Percentiles rank a stretch among this genome's conserved stretches.
Evolutionary conservation across 345 rosid genomes (phyloP).

Genomic region (Erodium maritimum): DNA sequence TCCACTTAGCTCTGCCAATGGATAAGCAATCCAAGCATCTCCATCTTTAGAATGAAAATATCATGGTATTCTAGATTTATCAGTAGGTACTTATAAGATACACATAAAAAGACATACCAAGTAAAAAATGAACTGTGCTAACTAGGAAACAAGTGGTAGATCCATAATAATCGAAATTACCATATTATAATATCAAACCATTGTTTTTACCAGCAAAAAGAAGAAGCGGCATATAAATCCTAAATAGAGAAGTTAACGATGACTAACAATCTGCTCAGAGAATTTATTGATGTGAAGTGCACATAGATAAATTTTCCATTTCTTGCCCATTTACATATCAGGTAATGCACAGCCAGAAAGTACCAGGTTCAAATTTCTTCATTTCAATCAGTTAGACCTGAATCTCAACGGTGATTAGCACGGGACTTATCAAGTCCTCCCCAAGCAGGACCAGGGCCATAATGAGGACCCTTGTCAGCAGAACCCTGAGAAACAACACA

Average conservation of each 20-base stretch:
- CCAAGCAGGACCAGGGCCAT: conserved; percentile 63
- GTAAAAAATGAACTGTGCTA: neutral
- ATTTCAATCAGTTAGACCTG: conserved; percentile 9
- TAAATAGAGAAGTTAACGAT: conserved; percentile 19
- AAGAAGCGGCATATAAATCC: conserved; percentile 16
- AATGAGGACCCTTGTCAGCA: conserved; percentile 48
- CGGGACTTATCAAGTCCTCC: conserved; percentile 46
- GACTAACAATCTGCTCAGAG: conserved; percentile 28
- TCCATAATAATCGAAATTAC: conserved; percentile 5
- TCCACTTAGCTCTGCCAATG: neutral
- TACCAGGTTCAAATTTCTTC: conserved; percentile 7
- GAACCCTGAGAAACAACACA: conserved; percentile 39
- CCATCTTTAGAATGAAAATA: neutral
- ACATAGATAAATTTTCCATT: conserved; percentile 20
- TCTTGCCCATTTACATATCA: conserved; percentile 16
- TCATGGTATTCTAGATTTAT: neutral
- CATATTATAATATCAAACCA: conserved; percentile 4
- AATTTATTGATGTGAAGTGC: conserved; percentile 24
- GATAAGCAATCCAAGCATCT: conserved; percentile 2
- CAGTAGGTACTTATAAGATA: neutral
- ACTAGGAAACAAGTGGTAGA: neutral
- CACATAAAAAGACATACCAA: neutral
- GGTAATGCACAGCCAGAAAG: neutral
- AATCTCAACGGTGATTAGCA: conserved; percentile 44
- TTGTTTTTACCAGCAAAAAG: conserved; percentile 14